Base-by-base conservation (phyloP, 2,329 filamentous ascomycete genomes). In the Curvularia hawaiiensis region DNA sequence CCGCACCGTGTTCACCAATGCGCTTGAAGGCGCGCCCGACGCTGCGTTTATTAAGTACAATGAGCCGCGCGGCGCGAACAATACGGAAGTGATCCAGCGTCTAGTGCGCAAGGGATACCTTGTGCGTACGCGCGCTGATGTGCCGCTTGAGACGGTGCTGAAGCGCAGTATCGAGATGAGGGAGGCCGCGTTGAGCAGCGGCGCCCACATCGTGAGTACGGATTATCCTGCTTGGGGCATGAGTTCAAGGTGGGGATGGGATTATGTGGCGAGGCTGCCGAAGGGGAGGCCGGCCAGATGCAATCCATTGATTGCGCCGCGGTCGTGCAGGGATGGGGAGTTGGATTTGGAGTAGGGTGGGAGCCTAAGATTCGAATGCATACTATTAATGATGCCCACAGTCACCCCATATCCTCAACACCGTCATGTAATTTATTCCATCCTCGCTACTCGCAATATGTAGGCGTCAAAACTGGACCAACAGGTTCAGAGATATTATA, bases 31-130 rank as follows among this genome's bases (percentile, higher is more conserved):
- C 20, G 65, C 76, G 1, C 54, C 76, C 0, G 80, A 83, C 59
- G 79, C 76, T 45, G 81, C 81, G 0, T 80, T 83, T 60, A 80
- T 82, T 63, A 83, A 83, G 71, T 71, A 79, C 50, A 83, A 83
- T 60, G 76, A 80, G 38, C 79, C 80, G 0, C 66, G 64, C 16
- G 66, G 64, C 6, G 31, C 20, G 7, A 65, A 69, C 3, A 72
- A 78, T 35, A 67, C 73, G 3, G 73, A 66, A 12, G 74, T 79
- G 46, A 82, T 83, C 50, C 77, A 78, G 57, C 66, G 75, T 8
- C 73, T 81, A 38, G 80, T 83, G 22, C 68, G 70, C 49, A 79
- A 78, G 10, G 78, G 78, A 7, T 83, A 83, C 68, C 79, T 80
- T 66, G 77, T 84, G n/a, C 76, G 81, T 45, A 83, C 81, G 2